These are phyloP conservation scores for Backusella tuberculispora DNA, from an alignment of 192 early-diverging fungal species.

Conservation along the genomic window DNA sequence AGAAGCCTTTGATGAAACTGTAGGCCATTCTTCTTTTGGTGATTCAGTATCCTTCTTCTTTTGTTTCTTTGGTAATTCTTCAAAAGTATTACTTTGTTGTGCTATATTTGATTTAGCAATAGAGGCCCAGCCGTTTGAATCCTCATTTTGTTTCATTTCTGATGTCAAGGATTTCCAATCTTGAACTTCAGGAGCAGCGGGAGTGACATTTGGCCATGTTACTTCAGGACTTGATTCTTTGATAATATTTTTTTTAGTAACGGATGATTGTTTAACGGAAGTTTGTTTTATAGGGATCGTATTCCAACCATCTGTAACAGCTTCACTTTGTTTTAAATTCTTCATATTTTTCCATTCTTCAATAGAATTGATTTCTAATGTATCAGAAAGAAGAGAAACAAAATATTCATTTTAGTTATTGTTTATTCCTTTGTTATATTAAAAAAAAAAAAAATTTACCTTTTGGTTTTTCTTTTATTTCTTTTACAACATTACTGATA, in stretches of 20 bases:
- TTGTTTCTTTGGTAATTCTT: background rate
- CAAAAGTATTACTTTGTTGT: background rate
- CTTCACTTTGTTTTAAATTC: background rate
- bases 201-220: background rate
- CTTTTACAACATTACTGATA: background rate
- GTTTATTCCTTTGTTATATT: background rate
- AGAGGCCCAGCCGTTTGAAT: background rate
- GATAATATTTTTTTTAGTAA: background rate
- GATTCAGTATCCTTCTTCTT: background rate
- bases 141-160: background rate
- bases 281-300: background rate
- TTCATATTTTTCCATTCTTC: slow-evolving; percentile 14
- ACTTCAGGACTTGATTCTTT: background rate
- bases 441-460: background rate
- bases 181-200: background rate
- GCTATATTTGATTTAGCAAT: background rate
- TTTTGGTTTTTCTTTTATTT: background rate
- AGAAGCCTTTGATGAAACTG: background rate
- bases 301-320: background rate
- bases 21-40: background rate
- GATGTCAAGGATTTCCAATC: slow-evolving; percentile 1
- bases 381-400: background rate
- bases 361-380: background rate
- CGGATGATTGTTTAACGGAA: background rate
- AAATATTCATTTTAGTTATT: background rate